Evolutionary conservation across 2,329 filamentous ascomycete species (phyloP).

Genomic region (Phyllosticta paracitricarpa): DNA sequence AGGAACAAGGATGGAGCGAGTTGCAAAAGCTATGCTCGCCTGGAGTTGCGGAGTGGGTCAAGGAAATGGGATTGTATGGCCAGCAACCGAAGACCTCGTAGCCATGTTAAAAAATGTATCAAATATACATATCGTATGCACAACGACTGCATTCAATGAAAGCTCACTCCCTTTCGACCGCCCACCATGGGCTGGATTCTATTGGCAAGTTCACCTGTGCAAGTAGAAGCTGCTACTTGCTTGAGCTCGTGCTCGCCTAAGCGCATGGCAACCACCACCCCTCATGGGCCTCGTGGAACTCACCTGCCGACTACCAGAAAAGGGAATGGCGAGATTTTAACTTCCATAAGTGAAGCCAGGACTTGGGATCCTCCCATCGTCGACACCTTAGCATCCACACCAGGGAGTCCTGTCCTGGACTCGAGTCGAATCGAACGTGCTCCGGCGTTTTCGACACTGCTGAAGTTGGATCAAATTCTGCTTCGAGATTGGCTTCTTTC

Average conservation of each 20-base stretch:
- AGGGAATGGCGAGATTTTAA: neutral
- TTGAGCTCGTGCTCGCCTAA: neutral
- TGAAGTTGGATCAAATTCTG: neutral
- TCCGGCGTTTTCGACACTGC: neutral
- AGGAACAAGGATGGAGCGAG: conserved; percentile 34
- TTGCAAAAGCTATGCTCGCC: conserved; percentile 47
- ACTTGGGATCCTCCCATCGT: neutral
- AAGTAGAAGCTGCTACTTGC: neutral
- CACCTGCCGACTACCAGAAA: neutral
- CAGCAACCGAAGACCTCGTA: conserved; percentile 17
- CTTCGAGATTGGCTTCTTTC: neutral
- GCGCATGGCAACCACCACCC: neutral
- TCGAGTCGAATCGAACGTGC: neutral
- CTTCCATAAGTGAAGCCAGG: neutral
- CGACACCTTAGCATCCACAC: neutral
- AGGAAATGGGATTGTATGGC: conserved; percentile 46
- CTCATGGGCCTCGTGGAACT: neutral
- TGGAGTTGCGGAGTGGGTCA: conserved; percentile 50
- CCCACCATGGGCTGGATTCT: neutral
- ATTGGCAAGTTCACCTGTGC: neutral
- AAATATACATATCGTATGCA: neutral
- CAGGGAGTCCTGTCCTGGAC: neutral
- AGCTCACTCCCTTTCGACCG: neutral
- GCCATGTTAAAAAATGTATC: neutral
- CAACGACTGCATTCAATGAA: neutral